Percentiles rank a stretch among this genome's conserved stretches.
Evolutionary conservation across 148 eudicot species (phyloP).

Genomic region (Hydrangea macrophylla): DNA sequence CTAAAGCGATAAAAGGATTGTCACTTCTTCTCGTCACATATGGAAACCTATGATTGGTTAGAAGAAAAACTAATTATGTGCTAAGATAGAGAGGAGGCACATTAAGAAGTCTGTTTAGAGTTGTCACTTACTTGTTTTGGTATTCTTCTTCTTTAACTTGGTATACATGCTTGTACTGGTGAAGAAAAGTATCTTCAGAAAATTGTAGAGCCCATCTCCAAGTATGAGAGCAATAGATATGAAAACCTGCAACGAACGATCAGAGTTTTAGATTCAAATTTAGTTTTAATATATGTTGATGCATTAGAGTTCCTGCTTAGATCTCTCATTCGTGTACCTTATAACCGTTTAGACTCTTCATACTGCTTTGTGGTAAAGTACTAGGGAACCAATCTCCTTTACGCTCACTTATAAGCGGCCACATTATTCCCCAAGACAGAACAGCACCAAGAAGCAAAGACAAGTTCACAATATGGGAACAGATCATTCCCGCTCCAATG

Average conservation of each 20-base stretch:
- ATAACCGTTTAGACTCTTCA: constrained; percentile 78
- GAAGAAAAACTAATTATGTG: background rate
- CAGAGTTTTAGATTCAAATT: background rate
- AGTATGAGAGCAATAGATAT: constrained; percentile 71
- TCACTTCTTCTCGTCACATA: background rate
- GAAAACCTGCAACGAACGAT: constrained; percentile 50
- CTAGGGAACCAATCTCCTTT: constrained; percentile 68
- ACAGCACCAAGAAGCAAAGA: constrained; percentile 68
- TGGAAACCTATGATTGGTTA: background rate
- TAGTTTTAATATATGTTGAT: background rate
- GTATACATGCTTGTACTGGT: constrained; percentile 39
- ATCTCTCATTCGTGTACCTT: constrained; percentile 37
- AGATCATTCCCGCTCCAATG: constrained; percentile 84
- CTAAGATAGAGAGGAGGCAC: background rate
- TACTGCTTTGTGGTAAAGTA: constrained; percentile 58
- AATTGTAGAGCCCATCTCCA: constrained; percentile 76
- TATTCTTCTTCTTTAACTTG: constrained; percentile 36
- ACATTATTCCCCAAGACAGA: constrained; percentile 76
- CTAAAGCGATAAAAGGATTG: too few species aligned
- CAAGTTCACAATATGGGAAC: constrained; percentile 68
- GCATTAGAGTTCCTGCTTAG: background rate
- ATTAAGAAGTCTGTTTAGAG: background rate
- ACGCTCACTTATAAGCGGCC: constrained; percentile 54
- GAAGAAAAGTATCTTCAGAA: constrained; percentile 53
- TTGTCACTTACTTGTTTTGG: constrained; percentile 29